Percentiles rank a stretch among this genome's conserved stretches.
Evolutionary conservation across 139 green algal species (phyloP).

Genomic region (Eudorina sp.): DNA sequence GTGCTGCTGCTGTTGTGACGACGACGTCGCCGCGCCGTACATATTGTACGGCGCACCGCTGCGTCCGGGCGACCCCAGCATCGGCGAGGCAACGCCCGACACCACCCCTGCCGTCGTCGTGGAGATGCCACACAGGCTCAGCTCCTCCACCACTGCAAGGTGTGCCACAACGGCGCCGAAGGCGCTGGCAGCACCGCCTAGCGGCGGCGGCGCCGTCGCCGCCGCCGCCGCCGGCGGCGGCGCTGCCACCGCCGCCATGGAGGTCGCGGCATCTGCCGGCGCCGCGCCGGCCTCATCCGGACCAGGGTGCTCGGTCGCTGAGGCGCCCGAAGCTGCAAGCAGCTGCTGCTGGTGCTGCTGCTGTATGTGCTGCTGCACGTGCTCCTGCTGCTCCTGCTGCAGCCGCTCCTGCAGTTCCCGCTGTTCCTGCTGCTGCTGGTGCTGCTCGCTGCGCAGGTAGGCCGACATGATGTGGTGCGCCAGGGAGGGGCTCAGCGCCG

Average conservation of each 20-base stretch:
- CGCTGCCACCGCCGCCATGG: not conserved
- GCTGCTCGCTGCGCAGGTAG: constrained; percentile 22
- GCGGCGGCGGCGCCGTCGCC: not conserved
- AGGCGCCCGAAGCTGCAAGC: not conserved
- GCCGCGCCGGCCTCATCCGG: no score
- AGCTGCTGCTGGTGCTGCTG: not conserved
- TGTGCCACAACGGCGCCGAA: not conserved
- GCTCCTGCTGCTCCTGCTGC: not conserved
- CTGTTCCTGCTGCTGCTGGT: constrained; percentile 39
- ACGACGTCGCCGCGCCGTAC: not conserved
- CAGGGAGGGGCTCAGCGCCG: constrained; percentile 42
- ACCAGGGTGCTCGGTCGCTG: not conserved
- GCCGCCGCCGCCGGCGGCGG: not conserved
- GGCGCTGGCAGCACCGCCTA: not conserved
- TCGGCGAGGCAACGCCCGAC: not conserved
- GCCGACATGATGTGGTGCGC: constrained; percentile 44
- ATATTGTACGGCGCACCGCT: no score
- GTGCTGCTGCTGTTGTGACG: not conserved
- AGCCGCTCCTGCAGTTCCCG: not conserved
- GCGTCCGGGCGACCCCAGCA: not conserved
- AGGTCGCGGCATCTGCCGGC: not conserved
- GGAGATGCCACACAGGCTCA: not conserved
- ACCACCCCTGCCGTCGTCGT: not conserved
- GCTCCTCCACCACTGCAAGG: not conserved
- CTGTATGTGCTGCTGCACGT: not conserved